phyloP scores from a whole-genome alignment of 2,329 filamentous ascomycete species.

The Zalaria sp. region DNA sequence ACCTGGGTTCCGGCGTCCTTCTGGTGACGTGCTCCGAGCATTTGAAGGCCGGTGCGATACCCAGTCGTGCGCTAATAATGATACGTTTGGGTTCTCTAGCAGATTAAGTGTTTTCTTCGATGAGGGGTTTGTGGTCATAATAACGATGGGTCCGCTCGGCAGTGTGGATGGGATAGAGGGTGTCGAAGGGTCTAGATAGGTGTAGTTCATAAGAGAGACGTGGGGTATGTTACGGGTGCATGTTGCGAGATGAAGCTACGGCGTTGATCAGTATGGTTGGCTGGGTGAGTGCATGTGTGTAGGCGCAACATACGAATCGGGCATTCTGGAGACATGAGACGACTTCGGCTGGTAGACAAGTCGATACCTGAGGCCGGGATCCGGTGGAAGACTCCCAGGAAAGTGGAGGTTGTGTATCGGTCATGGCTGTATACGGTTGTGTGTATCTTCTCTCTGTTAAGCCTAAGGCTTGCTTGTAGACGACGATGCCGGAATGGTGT shows the following conservation, averaged over 20 bases:
- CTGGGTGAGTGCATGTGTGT: conserved; percentile 5
- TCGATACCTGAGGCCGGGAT: conserved; percentile 55
- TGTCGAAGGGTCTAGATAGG: conserved; percentile 60
- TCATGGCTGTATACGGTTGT: conserved; percentile 9
- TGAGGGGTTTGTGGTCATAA: conserved; percentile 75
- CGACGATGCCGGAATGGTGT: no score
- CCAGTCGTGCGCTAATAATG: conserved; percentile 96
- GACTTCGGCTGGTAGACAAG: conserved; percentile 67
- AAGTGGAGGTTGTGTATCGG: conserved; percentile 13
- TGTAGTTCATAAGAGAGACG: conserved; percentile 98
- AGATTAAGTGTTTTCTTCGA: conserved; percentile 75
- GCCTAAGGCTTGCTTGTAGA: no score
- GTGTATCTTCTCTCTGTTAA: neutral
- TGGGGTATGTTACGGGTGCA: conserved; percentile 73
- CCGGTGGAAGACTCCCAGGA: conserved; percentile 43
- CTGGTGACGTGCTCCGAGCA: conserved; percentile 29
- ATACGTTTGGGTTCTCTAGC: conserved; percentile 70
- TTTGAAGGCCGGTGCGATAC: conserved; percentile 78
- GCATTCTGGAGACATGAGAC: conserved; percentile 86
- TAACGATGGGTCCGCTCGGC: conserved; percentile 46
- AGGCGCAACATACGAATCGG: conserved; percentile 57
- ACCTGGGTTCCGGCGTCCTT: conserved; percentile 29
- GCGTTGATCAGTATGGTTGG: conserved; percentile 1
- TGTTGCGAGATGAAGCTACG: conserved; percentile 85
- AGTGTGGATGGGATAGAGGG: conserved; percentile 45